Percentiles rank a stretch among this genome's conserved stretches.
These are phyloP conservation scores for Saturnispora galanensis DNA, from an alignment of 805 yeast species.

Conservation along the genomic window DNA sequence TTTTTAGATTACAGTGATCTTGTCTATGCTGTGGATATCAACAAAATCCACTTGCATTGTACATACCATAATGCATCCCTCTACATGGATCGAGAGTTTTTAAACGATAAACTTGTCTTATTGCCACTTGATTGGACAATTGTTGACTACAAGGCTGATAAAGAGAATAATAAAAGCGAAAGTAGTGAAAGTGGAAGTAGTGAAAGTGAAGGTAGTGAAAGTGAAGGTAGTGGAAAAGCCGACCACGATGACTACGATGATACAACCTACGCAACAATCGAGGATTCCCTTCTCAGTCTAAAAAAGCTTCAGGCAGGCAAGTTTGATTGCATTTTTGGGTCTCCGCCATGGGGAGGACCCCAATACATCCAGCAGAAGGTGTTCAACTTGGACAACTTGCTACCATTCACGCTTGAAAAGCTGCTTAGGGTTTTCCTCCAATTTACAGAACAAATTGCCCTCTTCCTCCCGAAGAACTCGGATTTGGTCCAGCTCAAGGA, in stretches of 20 bases:
- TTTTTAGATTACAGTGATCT: slow-evolving; percentile 26
- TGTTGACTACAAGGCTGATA: not conserved
- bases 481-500: slow-evolving; percentile 39
- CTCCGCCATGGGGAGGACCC: slow-evolving; percentile 90
- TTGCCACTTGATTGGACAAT: slow-evolving; percentile 10
- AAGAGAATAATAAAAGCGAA: not conserved
- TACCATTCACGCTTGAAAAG: slow-evolving; percentile 38
- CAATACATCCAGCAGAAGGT: slow-evolving; percentile 32
- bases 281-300: slow-evolving; percentile 1
- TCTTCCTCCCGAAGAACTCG: slow-evolving; percentile 56
- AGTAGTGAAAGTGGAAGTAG: too few species aligned
- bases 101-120: slow-evolving; percentile 2
- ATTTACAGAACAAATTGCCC: slow-evolving; percentile 38
- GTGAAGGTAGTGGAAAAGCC: too few species aligned
- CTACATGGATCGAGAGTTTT: slow-evolving; percentile 4
- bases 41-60: slow-evolving; percentile 11
- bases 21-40: slow-evolving; percentile 10
- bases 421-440: slow-evolving; percentile 33
- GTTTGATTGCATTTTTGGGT: slow-evolving; percentile 51
- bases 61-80: slow-evolving; percentile 6
- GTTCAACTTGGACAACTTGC: slow-evolving; percentile 36
- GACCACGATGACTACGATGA: too few species aligned
- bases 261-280: slow-evolving; percentile 2
- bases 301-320: slow-evolving; percentile 9
- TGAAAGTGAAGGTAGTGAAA: too few species aligned